Base-by-base conservation (phyloP, 1,284 basidiomycete genomes). In the Austroboletus novae-zelandiae region DNA sequence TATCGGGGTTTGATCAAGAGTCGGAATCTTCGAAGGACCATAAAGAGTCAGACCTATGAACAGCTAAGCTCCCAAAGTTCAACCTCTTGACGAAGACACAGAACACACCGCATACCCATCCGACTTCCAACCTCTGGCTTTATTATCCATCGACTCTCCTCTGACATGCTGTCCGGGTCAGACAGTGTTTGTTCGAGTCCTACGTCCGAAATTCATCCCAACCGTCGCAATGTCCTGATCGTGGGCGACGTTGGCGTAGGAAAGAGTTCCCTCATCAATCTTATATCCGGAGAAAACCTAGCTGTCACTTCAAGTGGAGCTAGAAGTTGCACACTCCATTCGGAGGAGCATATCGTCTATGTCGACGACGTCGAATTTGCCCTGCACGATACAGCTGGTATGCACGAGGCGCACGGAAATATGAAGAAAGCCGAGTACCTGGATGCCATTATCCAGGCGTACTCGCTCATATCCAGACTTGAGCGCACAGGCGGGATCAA, bases 361-460 rank as follows among this genome's bases (percentile, higher is more conserved):
- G 40, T 69, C 10, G 47, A 50, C 7, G 55, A 43, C 2, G 48
- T 49, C 27, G 45, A 55, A 11, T 62, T 67, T 39, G 56, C 42
- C 13, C 45, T 75, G 35, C 69, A 69, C 48, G 72, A 75, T 50
- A 75, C 73, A 10, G 66, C 66, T 3, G 74, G 75, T 31, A 56
- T 75, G 27, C 60, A 74, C 44, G 74, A 75, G 51, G 65, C 68
- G 1, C 53, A 51, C 1, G 61, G 52, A 5, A 47, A 57, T 23
- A 47, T 64, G 61, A 25, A 53, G 23, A 37, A 61, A 43, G 7
- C 58, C 44, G 40, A 64, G 47, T 54, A 61, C 57, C 31, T 66
- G 51, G 49, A 70, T 0, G 66, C 68, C 15, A 53, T 76, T 27
- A 50, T 61, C 15, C 58, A 68, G 47, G 65, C 64, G 0, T 61